A percentile compares a stretch with the other conserved stretches of the same genome.
These are phyloP conservation scores for Botrytis pseudocinerea DNA, from an alignment of 2,329 filamentous ascomycete genomes.

Conservation along the genomic window DNA sequence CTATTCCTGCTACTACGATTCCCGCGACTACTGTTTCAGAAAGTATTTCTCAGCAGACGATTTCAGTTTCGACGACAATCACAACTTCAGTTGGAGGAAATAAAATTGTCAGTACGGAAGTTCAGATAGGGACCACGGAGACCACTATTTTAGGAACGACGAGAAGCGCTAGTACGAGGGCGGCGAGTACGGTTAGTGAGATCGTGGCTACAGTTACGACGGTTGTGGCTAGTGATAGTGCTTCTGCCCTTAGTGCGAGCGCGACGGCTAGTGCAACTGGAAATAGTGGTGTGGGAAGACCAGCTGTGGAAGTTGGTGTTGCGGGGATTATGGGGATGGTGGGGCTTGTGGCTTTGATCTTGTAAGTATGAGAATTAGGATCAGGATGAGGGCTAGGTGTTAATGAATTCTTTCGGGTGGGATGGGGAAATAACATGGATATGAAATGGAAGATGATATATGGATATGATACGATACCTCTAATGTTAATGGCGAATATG, in stretches of 20 bases:
- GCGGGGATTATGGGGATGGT: not conserved
- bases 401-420: not conserved
- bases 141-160: constrained; percentile 32
- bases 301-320: not conserved
- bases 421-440: not conserved
- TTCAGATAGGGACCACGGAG: not conserved
- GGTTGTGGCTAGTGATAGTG: constrained; percentile 15
- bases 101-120: not conserved
- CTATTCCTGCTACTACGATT: constrained; percentile 25
- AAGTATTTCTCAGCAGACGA: not conserved
- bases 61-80: not conserved
- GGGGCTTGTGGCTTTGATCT: not conserved
- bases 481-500: constrained; percentile 1
- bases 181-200: constrained; percentile 21
- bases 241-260: not conserved
- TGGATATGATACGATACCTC: constrained; percentile 13
- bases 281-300: constrained; percentile 4
- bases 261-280: constrained; percentile 8
- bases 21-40: constrained; percentile 13
- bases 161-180: constrained; percentile 4
- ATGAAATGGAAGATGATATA: not conserved
- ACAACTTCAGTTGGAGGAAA: not conserved
- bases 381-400: not conserved
- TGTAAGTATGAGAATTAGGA: not conserved
- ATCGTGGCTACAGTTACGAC: constrained; percentile 22